A percentile compares a stretch with the other conserved stretches of the same genome.
These are phyloP conservation scores for Trypanosoma theileri DNA, from an alignment of 208 protist species.

Conservation along the genomic window DNA sequence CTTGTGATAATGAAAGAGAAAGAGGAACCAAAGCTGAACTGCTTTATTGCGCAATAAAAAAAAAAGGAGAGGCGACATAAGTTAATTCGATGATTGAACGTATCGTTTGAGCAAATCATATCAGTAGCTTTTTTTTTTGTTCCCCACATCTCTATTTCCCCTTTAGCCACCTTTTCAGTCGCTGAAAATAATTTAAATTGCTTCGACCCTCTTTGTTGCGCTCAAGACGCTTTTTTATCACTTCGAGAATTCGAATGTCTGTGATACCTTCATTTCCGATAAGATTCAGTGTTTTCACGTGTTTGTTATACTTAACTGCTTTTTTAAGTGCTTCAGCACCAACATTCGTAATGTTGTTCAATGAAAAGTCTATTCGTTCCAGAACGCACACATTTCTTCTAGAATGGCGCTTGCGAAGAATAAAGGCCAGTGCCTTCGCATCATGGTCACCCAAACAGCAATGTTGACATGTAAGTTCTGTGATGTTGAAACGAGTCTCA, in stretches of 20 bases:
- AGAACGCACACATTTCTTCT: conserved; percentile 32
- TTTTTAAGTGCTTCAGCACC: conserved; percentile 42
- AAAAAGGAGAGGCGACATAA: neutral
- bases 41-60: neutral
- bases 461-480: conserved; percentile 35
- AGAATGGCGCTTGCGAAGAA: conserved; percentile 33
- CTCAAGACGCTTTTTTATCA: conserved; percentile 34
- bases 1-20: too few species aligned
- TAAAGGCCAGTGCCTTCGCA: conserved; percentile 49
- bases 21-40: neutral
- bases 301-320: conserved; percentile 51
- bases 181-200: conserved; percentile 15
- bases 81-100: too few species aligned
- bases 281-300: conserved; percentile 35
- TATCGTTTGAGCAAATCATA: too few species aligned
- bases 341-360: conserved; percentile 44
- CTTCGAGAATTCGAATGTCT: conserved; percentile 21
- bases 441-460: conserved; percentile 54
- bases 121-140: neutral
- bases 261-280: conserved; percentile 33
- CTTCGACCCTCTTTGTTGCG: conserved; percentile 32
- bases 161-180: conserved; percentile 16
- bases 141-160: conserved; percentile 3
- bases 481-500: conserved; percentile 33
- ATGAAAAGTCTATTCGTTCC: conserved; percentile 30